Evolutionary conservation across 1,139 yeast genomes (phyloP), one percentile per base, ranked within the genome.

Genomic region (Dujonia santamariae): DNA sequence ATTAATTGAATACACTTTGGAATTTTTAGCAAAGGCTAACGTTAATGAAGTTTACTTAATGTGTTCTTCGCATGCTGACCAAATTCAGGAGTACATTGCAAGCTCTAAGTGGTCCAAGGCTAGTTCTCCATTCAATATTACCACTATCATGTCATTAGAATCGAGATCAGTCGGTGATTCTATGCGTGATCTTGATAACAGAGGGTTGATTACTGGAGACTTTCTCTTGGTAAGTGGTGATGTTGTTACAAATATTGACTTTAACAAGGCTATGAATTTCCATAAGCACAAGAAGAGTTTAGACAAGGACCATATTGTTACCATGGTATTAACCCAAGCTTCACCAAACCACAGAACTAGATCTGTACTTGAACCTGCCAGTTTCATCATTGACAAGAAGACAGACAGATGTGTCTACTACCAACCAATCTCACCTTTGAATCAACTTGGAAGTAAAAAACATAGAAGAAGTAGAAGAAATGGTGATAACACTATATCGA

Each of bases 151-250:
- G 69, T 78, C 95, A n/a, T 77, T 88, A 29, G 97, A 90, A 55
- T 81, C 94, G 12, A 69, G 90, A 55, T 85, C 96, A 14, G 95
- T 90, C 4, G 98, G 98, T 44, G 98, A 92, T 63, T 95, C 95
- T 20, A 84, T 92, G 95, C 75, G 98, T 56, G 97, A 90, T 54
- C 67, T 92, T 42, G 98, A 92, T 57, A 82, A 86, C 42, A 73
- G 95, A 52, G 96, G 97, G 2, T 63, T 90, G 40, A 86, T 92
- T 37, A 77, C 85, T 3, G 87, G 94, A 11, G 99, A 92, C 59
- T 92, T 92, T 50, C 64, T 94, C 40, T 70, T 92, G 28, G 85
- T 94, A 27, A 80, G 95, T 12, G 98, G 98, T 38, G 98, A 92
- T 56, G 95, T 92, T 19, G 90, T 92, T 12, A 85, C 96, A 35